These are phyloP conservation scores for Tricholomella constricta DNA, from an alignment of 768 basidiomycete genomes.

Conservation along the genomic window DNA sequence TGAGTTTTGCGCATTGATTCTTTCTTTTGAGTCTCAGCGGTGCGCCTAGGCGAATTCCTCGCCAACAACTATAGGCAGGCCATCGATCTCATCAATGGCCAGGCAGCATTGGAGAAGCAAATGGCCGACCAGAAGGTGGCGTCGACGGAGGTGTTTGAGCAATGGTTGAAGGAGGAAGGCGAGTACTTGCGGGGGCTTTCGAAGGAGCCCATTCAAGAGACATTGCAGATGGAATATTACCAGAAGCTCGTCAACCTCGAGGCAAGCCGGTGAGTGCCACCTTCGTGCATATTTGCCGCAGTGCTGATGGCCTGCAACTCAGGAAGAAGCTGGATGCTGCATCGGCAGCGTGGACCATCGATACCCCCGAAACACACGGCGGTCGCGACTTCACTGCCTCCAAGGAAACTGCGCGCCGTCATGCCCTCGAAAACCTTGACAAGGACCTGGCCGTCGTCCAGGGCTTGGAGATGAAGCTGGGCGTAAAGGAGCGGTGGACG, in stretches of 20 bases:
- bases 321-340: too few relatives aligned
- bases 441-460: not conserved
- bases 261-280: not conserved
- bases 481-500: not conserved
- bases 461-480: not conserved
- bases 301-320: too few relatives aligned
- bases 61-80: conserved; percentile 8
- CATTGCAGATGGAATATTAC: conserved; percentile 2
- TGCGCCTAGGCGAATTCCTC: not conserved
- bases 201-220: not conserved
- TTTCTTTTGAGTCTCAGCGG: not conserved
- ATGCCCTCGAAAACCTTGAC: too few relatives aligned
- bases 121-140: conserved; percentile 1
- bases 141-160: not conserved
- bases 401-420: too few relatives aligned
- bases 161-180: conserved; percentile 4
- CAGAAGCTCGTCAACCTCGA: not conserved
- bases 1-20: not conserved
- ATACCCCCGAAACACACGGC: too few relatives aligned
- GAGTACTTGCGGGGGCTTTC: not conserved
- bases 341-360: too few relatives aligned
- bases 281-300: not conserved
- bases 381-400: too few relatives aligned
- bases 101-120: not conserved
- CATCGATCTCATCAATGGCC: not conserved